Evolutionary conservation across 2,329 filamentous ascomycete species (phyloP).

Genomic region (Neofusicoccum parvum): DNA sequence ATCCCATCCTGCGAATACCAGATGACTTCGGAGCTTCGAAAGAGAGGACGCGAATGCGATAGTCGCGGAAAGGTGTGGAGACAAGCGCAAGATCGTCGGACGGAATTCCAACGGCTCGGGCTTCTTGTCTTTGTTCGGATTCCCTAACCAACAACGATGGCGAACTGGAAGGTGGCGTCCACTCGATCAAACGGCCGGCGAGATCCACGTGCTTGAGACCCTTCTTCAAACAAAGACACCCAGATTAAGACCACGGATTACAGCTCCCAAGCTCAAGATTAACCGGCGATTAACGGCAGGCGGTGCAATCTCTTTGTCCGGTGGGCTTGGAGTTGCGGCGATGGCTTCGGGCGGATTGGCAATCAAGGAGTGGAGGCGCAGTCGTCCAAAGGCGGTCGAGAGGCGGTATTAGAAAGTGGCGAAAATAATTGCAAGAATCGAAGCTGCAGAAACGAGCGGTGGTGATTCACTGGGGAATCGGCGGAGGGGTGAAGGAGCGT

Average conservation of each 20-base stretch:
- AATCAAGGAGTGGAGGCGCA: constrained; percentile 21
- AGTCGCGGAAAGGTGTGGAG: constrained; percentile 26
- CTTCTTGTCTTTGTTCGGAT: constrained; percentile 4
- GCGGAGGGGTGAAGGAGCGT: constrained; percentile 35
- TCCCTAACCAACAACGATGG: constrained; percentile 4
- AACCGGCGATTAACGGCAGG: neutral
- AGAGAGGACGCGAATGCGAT: constrained; percentile 28
- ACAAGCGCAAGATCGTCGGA: constrained; percentile 27
- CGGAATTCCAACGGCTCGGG: neutral
- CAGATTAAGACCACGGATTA: constrained; percentile 12
- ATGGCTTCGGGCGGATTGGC: neutral
- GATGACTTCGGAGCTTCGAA: constrained; percentile 28
- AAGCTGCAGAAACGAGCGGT: constrained; percentile 32
- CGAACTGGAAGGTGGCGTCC: constrained; percentile 8
- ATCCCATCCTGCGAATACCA: constrained; percentile 26
- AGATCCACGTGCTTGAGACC: constrained; percentile 13
- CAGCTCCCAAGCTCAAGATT: constrained; percentile 7
- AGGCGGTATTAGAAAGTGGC: constrained; percentile 19
- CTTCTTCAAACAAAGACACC: constrained; percentile 13
- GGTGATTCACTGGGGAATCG: constrained; percentile 39
- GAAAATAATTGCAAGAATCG: constrained; percentile 25
- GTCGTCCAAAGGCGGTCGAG: constrained; percentile 26
- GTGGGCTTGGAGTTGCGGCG: neutral
- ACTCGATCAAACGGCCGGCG: constrained; percentile 8
- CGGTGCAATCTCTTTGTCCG: constrained; percentile 2